Evolutionary conservation across 306 rosid genomes (phyloP).

Genomic region (Cucurbita argyrosperma): DNA sequence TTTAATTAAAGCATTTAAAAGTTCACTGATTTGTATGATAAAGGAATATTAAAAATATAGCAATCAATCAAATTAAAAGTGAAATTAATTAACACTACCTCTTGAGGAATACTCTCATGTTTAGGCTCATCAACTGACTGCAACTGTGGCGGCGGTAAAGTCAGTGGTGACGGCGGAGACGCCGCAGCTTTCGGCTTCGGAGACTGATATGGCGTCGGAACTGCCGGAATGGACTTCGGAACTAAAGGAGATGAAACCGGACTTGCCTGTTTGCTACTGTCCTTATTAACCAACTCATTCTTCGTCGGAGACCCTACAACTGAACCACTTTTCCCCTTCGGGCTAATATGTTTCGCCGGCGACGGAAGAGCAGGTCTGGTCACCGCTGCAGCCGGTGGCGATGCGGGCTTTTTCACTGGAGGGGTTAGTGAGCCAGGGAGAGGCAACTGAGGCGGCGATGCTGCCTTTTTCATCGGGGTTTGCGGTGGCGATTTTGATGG

Average conservation of each 20-base stretch:
- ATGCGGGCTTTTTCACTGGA: not conserved
- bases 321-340: not conserved
- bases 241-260: not conserved
- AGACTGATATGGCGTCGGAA: not conserved
- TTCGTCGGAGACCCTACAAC: not conserved
- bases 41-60: not conserved
- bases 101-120: conserved; percentile 7
- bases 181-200: not conserved
- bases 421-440: not conserved
- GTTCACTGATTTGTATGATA: not conserved
- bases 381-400: not conserved
- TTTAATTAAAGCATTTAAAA: not conserved
- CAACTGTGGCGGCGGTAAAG: conserved; percentile 7
- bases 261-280: not conserved
- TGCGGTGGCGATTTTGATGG: not conserved
- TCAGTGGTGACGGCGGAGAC: not conserved
- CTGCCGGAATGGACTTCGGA: not conserved
- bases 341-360: not conserved
- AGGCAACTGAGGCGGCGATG: not conserved
- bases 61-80: not conserved
- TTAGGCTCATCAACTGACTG: not conserved
- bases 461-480: not conserved
- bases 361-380: not conserved
- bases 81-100: conserved; percentile 6
- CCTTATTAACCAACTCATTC: not conserved